These are phyloP conservation scores for Phytomonas francai DNA, from an alignment of 208 protist species.

Conservation along the genomic window DNA sequence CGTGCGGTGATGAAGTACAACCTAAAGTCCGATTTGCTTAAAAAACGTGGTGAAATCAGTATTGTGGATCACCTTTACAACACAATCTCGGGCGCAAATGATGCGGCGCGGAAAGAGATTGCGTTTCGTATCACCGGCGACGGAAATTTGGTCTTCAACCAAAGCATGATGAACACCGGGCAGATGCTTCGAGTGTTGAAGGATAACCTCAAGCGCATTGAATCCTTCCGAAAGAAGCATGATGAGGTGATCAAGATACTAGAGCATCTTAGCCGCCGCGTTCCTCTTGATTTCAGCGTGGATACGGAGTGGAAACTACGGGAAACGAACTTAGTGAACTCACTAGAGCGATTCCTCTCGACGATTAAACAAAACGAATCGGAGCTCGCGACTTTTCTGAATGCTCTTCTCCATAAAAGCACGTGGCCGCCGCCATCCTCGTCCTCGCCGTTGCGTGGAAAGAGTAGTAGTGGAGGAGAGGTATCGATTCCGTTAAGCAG, in stretches of 20 bases:
- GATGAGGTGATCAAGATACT: slow-evolving; percentile 46
- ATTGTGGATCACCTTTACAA: slow-evolving; percentile 50
- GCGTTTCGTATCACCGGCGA: slow-evolving; percentile 68
- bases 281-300: slow-evolving; percentile 78
- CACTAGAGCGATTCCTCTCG: slow-evolving; percentile 42
- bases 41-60: slow-evolving; percentile 52
- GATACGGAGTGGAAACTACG: slow-evolving; percentile 73
- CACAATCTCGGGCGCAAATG: not conserved
- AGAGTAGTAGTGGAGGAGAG: slow-evolving; percentile 15
- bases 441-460: no score
- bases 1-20: slow-evolving; percentile 68
- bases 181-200: slow-evolving; percentile 74
- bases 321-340: slow-evolving; percentile 45
- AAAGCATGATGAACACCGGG: slow-evolving; percentile 53
- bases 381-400: slow-evolving; percentile 46
- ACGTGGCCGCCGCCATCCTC: not conserved
- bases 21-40: slow-evolving; percentile 58
- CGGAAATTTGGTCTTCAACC: slow-evolving; percentile 54
- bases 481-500: slow-evolving; percentile 15
- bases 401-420: slow-evolving; percentile 20
- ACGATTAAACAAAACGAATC: slow-evolving; percentile 60
- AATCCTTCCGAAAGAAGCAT: slow-evolving; percentile 43
- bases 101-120: slow-evolving; percentile 44
- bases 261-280: slow-evolving; percentile 60
- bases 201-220: slow-evolving; percentile 61